Evolutionary conservation across 768 basidiomycete species (phyloP), one percentile per base, ranked within the genome.

Genomic region (Boletus rufocinnamomeus): DNA sequence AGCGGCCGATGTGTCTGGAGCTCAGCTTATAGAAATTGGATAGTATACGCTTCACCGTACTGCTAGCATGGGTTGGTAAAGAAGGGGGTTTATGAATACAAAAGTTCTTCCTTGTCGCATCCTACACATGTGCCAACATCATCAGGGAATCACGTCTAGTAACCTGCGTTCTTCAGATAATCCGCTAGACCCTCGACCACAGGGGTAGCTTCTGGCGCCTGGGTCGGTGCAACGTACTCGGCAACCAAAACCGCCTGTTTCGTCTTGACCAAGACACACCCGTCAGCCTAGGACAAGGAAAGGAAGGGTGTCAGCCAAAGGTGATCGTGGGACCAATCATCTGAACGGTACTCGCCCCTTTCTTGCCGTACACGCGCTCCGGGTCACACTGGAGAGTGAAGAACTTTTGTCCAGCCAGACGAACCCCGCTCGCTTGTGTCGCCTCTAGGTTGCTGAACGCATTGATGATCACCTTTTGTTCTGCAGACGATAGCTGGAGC

Each of bases 231-330:
- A 0, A 58, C 58, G 73, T 96, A 98, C 68, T 87, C 86, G 6
- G 84, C 83, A 23, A 97, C 85, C 52, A 98, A 78, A 56, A 96
- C 77, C n/a, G 91, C 93, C 67, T 91, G 88, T 60, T 81, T 88
- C 19, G 93, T 95, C 79, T 89, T 90, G 48, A 90, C 86, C 58
- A 94, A 66, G 32, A 82, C 66, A 38, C 79, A 83, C 1, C 95
- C 95, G 70, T 91, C 84, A 23, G 79, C 81, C 93, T 95, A 67
- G 6, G 25, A 35, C 2, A 16, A 9, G 19, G 19, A 34, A 28
- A 2, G 40, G 0, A 35, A 32, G 17, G 17, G n/a, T 5, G 47
- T 61, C n/a, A 63, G 58, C 35, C 35, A 7, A 40, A 46, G 43
- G 35, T 14, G 19, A n/a, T 40, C 27, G 27, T 10, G 21, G 38